A percentile compares a stretch with the other conserved stretches of the same genome.
phyloP scores from a whole-genome alignment of 345 rosid genomes.

The Rhodamnia argentea region DNA sequence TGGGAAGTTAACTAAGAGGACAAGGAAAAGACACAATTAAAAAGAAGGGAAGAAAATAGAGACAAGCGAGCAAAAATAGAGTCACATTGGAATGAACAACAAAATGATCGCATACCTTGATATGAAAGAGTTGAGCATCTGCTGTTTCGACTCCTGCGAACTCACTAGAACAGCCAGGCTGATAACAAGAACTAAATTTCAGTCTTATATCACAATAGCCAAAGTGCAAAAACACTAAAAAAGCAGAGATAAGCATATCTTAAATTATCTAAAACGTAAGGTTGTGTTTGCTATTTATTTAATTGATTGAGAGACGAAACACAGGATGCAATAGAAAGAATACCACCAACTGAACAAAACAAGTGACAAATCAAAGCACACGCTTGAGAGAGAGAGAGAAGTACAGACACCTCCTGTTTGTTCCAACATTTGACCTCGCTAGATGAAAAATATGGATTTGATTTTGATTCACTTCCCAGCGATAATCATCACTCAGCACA shows the following conservation, averaged over 20 bases:
- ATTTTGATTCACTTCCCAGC: neutral
- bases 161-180: slow-evolving; percentile 98
- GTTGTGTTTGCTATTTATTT: neutral
- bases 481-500: neutral
- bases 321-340: neutral
- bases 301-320: neutral
- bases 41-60: neutral
- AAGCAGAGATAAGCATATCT: neutral
- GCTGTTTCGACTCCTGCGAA: slow-evolving; percentile 46
- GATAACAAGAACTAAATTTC: slow-evolving; percentile 7
- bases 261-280: neutral
- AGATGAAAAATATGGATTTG: neutral
- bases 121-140: slow-evolving; percentile 65
- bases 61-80: neutral
- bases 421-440: neutral
- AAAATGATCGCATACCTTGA: slow-evolving; percentile 44
- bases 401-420: neutral
- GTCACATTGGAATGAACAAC: neutral
- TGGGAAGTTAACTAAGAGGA: neutral
- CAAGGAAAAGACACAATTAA: neutral
- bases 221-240: neutral
- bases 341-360: neutral
- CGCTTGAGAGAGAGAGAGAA: neutral
- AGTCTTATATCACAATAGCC: neutral
- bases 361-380: neutral